phyloP scores from a whole-genome alignment of 1,284 basidiomycete species.

The Trichosporon ovoides region DNA sequence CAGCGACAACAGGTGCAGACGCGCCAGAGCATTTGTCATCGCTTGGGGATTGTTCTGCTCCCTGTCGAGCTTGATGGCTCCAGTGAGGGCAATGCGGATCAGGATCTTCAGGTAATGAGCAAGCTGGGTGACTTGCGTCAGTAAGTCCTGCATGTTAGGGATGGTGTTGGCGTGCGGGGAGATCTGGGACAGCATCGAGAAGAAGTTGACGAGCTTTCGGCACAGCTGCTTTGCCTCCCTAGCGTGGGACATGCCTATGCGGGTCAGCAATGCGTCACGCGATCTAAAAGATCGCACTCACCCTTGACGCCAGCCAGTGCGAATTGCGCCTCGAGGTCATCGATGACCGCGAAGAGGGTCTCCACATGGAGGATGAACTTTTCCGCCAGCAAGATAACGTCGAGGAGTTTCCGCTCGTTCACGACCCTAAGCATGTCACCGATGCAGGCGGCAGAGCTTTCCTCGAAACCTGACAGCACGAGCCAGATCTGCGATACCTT shows the following conservation, averaged over 20 bases:
- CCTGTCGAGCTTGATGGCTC: conserved; percentile 88
- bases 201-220: conserved; percentile 97
- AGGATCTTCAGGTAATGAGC: conserved; percentile 99
- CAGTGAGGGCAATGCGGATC: conserved; percentile 94
- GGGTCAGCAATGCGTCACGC: conserved; percentile 8
- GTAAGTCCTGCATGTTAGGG: conserved; percentile 86
- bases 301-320: conserved; percentile 76
- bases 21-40: conserved; percentile 83
- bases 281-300: conserved; percentile 45
- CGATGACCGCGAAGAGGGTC: conserved; percentile 93
- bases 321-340: conserved; percentile 90
- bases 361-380: conserved; percentile 98
- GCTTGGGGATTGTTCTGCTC: conserved; percentile 77
- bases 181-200: conserved; percentile 75
- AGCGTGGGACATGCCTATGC: conserved; percentile 89
- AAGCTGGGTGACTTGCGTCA: conserved; percentile 95
- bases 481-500: conserved; percentile 99
- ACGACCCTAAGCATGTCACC: conserved; percentile 98
- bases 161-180: conserved; percentile 29
- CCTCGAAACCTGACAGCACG: conserved; percentile 95
- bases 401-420: conserved; percentile 90
- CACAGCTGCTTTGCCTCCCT: conserved; percentile 97
- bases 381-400: conserved; percentile 96
- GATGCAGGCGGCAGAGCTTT: conserved; percentile 96
- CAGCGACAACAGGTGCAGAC: conserved; percentile 82